Percentiles rank a stretch among this genome's conserved stretches.
phyloP scores from a whole-genome alignment of 371 early-diverging fungal species.

The Lichtheimia ramosa region DNA sequence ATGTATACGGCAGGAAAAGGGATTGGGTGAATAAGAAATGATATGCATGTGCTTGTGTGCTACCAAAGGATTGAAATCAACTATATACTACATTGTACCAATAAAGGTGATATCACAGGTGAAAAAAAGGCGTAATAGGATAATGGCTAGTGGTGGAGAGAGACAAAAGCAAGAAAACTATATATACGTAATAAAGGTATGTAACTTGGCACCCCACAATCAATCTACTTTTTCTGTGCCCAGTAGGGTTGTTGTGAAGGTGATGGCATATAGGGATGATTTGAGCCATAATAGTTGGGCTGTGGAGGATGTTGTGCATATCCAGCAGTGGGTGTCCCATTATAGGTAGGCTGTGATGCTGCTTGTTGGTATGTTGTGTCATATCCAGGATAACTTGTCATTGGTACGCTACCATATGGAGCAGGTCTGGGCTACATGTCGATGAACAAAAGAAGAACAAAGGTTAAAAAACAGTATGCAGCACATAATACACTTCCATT shows the following conservation, averaged over 20 bases:
- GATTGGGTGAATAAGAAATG: too few relatives aligned
- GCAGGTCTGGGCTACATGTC: constrained; percentile 2
- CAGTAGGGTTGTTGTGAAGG: neutral
- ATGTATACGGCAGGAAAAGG: too few relatives aligned
- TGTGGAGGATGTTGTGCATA: neutral
- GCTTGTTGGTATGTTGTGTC: constrained; percentile 2
- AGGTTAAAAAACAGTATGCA: neutral
- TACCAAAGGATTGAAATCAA: too few relatives aligned
- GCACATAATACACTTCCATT: neutral
- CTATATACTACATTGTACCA: too few relatives aligned
- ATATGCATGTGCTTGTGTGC: too few relatives aligned
- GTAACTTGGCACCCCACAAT: neutral
- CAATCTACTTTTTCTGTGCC: neutral
- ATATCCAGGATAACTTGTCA: constrained; percentile 8
- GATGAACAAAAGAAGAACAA: neutral
- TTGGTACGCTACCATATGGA: constrained; percentile 11
- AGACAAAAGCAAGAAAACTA: neutral
- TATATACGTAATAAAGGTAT: neutral
- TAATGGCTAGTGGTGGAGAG: neutral
- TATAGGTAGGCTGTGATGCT: neutral
- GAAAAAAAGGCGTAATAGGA: too few relatives aligned
- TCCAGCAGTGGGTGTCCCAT: neutral
- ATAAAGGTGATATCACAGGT: too few relatives aligned
- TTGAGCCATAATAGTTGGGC: constrained; percentile 1
- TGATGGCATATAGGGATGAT: neutral